These are phyloP conservation scores for Monosporascus sp. DNA, from an alignment of 2,329 filamentous ascomycete species.

Conservation along the genomic window DNA sequence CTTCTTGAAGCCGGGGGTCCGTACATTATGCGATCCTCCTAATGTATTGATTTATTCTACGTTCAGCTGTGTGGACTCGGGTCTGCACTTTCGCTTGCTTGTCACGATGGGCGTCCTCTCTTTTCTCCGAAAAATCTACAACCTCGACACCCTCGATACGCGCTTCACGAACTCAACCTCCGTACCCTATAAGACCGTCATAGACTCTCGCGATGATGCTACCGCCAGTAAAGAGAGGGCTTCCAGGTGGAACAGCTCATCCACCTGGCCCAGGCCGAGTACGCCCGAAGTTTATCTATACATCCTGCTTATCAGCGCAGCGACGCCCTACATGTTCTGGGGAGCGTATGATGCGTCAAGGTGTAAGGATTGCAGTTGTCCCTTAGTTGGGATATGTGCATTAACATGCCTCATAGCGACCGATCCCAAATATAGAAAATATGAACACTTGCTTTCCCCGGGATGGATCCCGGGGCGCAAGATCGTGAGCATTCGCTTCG, in stretches of 20 bases:
- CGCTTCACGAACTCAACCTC: slow-evolving; percentile 65
- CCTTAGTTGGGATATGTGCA: neutral
- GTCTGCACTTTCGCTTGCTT: neutral
- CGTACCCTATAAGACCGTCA: slow-evolving; percentile 57
- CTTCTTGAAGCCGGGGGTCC: no score
- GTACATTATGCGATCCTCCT: no score
- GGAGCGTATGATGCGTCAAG: slow-evolving; percentile 80
- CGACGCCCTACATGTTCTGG: slow-evolving; percentile 86
- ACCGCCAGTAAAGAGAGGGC: slow-evolving; percentile 33
- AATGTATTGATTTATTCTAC: no score
- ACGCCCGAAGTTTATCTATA: slow-evolving; percentile 85
- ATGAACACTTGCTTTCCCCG: slow-evolving; percentile 61
- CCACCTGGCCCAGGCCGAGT: slow-evolving; percentile 49
- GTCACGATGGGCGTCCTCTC: slow-evolving; percentile 34
- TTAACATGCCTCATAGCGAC: slow-evolving; percentile 50
- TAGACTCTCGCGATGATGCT: slow-evolving; percentile 45
- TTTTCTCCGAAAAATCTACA: slow-evolving; percentile 48
- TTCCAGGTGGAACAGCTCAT: slow-evolving; percentile 38
- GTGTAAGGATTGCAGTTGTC: slow-evolving; percentile 42
- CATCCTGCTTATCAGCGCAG: slow-evolving; percentile 59
- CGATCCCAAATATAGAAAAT: slow-evolving; percentile 76
- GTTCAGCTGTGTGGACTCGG: no score
- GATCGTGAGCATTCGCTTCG: slow-evolving; percentile 55
- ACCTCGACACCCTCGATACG: slow-evolving; percentile 57
- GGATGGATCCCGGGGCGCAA: slow-evolving; percentile 93